Conservation (phyloP, 1,284 basidiomycete genomes). For the Irpex sp. region DNA sequence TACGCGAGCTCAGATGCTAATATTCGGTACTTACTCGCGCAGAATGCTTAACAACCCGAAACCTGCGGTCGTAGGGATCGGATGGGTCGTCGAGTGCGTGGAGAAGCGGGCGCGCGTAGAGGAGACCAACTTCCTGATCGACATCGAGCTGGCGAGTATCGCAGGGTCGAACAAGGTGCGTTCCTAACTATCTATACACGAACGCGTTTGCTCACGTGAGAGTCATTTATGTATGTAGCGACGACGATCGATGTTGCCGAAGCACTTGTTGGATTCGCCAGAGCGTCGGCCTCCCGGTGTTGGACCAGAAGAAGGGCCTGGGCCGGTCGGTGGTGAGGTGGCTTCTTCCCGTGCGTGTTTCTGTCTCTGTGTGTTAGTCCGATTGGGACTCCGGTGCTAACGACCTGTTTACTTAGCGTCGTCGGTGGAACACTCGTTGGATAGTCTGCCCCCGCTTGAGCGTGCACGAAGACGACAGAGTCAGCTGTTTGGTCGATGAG, state of each 20-base stretch:
- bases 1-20: background rate
- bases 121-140: slow-evolving; percentile 64
- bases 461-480: slow-evolving; percentile 12
- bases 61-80: slow-evolving; percentile 78
- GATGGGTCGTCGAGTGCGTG: slow-evolving; percentile 87
- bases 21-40: background rate
- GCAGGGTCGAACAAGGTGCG: slow-evolving; percentile 63
- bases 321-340: background rate
- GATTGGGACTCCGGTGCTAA: background rate
- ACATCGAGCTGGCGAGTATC: slow-evolving; percentile 63
- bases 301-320: background rate
- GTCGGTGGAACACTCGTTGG: slow-evolving; percentile 10
- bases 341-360: slow-evolving; percentile 11
- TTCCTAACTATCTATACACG: background rate
- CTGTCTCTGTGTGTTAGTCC: background rate
- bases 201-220: background rate
- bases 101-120: slow-evolving; percentile 63
- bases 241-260: slow-evolving; percentile 66
- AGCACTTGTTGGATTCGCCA: slow-evolving; percentile 25
- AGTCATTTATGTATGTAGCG: slow-evolving; percentile 29
- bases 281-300: background rate
- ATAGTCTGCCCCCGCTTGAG: slow-evolving; percentile 15
- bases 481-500: background rate
- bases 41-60: slow-evolving; percentile 63
- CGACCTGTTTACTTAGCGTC: slow-evolving; percentile 1